Conservation (phyloP, 1,139 yeast species). For the Blastobotrys malaysiensis region DNA sequence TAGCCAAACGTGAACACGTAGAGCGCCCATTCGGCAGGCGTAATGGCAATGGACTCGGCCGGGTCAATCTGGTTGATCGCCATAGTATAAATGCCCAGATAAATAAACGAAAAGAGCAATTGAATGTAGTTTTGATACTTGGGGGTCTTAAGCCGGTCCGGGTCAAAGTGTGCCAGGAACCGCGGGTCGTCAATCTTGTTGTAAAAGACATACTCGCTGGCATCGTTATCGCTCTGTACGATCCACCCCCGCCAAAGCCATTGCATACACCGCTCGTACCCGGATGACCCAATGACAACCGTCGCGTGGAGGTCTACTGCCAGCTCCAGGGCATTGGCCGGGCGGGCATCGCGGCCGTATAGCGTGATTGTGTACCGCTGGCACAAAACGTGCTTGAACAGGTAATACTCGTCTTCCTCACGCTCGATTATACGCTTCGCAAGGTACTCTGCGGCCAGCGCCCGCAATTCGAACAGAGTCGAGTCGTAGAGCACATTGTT, state of each 20-base stretch:
- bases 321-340: slow-evolving; percentile 69
- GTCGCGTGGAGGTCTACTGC: slow-evolving; percentile 87
- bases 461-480: slow-evolving; percentile 55
- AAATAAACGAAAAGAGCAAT: slow-evolving; percentile 60
- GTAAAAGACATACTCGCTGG: slow-evolving; percentile 48
- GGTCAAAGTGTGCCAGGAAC: slow-evolving; percentile 65
- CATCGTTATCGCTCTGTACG: slow-evolving; percentile 49
- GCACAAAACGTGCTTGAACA: slow-evolving; percentile 72
- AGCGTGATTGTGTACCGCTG: slow-evolving; percentile 66
- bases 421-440: slow-evolving; percentile 65
- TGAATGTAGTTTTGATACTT: slow-evolving; percentile 72
- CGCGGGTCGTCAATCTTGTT: slow-evolving; percentile 53
- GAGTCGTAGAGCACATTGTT: slow-evolving; percentile 62
- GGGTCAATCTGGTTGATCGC: slow-evolving; percentile 48
- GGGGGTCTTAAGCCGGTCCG: slow-evolving; percentile 81
- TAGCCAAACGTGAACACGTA: slow-evolving; percentile 65
- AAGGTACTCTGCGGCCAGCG: slow-evolving; percentile 63
- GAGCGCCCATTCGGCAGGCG: slow-evolving; percentile 47
- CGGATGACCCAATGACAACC: slow-evolving; percentile 67
- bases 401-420: slow-evolving; percentile 50
- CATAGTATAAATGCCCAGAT: slow-evolving; percentile 55
- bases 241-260: slow-evolving; percentile 97
- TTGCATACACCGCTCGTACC: slow-evolving; percentile 78
- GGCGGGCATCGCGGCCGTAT: slow-evolving; percentile 56
- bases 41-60: neutral